phyloP scores from a whole-genome alignment of 768 basidiomycete genomes.

The Kondoa malvinella region DNA sequence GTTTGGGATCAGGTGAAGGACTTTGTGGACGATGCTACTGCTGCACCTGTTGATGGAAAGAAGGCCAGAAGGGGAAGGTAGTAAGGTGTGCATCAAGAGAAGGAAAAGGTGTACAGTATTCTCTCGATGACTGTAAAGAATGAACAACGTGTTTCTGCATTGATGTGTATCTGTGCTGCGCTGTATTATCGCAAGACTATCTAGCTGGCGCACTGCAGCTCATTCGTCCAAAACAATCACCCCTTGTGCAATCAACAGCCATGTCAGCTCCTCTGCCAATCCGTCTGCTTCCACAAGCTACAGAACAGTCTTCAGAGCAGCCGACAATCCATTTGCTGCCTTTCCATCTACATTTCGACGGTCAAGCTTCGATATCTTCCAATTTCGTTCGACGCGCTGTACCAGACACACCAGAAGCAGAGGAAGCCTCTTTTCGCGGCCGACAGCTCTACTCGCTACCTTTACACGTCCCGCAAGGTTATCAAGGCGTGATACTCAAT shows the following conservation, averaged over 20 bases:
- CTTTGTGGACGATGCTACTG: neutral
- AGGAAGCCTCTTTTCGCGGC: conserved; percentile 1
- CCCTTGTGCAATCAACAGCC: too few species aligned
- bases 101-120: too few species aligned
- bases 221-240: too few species aligned
- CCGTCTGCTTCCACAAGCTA: neutral
- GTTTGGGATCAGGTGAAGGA: neutral
- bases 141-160: too few species aligned
- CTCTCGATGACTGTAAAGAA: too few species aligned
- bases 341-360: neutral
- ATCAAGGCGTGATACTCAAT: neutral
- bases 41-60: neutral
- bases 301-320: neutral
- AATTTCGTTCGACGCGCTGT: neutral
- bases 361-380: neutral
- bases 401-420: neutral
- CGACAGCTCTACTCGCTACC: neutral
- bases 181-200: too few species aligned
- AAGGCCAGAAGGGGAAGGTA: neutral
- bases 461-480: neutral
- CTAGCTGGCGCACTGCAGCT: too few species aligned
- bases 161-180: too few species aligned
- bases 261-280: neutral
- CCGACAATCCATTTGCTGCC: conserved; percentile 1
- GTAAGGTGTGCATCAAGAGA: too few species aligned